Base-by-base conservation (phyloP, 495 filamentous ascomycete genomes). In the Trichoderma orchidacearum region DNA sequence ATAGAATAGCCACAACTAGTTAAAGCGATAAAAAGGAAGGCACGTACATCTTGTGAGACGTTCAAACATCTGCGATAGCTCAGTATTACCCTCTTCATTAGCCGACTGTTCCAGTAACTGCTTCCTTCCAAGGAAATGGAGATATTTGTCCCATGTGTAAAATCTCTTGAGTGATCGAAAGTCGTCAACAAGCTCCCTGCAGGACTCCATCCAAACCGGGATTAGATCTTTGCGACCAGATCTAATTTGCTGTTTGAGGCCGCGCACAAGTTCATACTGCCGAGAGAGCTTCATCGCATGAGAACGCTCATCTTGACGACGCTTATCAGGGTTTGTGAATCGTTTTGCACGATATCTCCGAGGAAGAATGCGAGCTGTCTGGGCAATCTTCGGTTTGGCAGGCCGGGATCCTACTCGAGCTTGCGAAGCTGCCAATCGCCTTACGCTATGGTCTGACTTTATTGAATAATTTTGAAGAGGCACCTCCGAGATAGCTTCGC, bases 101-200 rank as follows among this genome's bases (percentile, higher is more conserved):
- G 70, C 64, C 31, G 65, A 70, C 67, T 60, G 71, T 64, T 68
- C 78, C 63, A 64, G 75, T 57, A 64, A 77, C 63, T 75, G 32
- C 71, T 70, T 72, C 66, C 85, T 85, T 25, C 86, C 84, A 57
- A 85, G 68, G 58, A 90, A 90, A 51, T 75, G 73, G 53, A 85
- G 75, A 59, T 83, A 83, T 58, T 84, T 85, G 30, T 86, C 81
- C 66, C 81, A 77, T 0, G 85, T 80, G 69, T 90, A 96, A 64
- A 96, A 90, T 5, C 79, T 73, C 58, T 83, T 85, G 56, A 84
- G 86, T 11, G 80, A 78, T 34, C 84, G 77, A 66, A 96, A 97
- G 56, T 90, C 87, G 60, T 90, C 80, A 17, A 90, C 75, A 18
- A 96, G 74, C 53, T 80, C 77, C 63, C 82, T 80, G 0, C 89